Evolutionary conservation across 371 early-diverging fungal genomes (phyloP).

Genomic region (Mucor sp.): DNA sequence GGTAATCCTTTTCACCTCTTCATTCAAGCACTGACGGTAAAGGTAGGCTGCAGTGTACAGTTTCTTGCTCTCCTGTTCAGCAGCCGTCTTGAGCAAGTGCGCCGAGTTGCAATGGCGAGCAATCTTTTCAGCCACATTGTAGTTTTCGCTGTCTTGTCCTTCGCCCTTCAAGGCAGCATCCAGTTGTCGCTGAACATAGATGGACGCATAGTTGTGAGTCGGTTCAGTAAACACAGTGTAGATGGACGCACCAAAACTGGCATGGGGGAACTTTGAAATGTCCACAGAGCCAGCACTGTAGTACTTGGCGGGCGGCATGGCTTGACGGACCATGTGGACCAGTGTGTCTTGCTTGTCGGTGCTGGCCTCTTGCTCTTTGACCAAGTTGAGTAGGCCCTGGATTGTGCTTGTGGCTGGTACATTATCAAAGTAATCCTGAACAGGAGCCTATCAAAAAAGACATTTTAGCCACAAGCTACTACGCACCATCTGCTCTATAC

Average conservation of each 20-base stretch:
- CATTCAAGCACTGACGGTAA: conserved; percentile 29
- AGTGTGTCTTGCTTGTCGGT: conserved; percentile 38
- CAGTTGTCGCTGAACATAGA: conserved; percentile 84
- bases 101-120: conserved; percentile 38
- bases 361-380: conserved; percentile 6
- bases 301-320: conserved; percentile 74
- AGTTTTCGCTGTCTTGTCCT: conserved; percentile 5
- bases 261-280: conserved; percentile 59
- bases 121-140: conserved; percentile 28
- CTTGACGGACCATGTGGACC: conserved; percentile 56
- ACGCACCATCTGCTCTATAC: too few species aligned
- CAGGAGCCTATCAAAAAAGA: conserved; percentile 1
- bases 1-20: background rate
- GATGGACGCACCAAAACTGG: conserved; percentile 64
- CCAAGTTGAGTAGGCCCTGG: conserved; percentile 13
- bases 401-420: conserved; percentile 3
- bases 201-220: conserved; percentile 91
- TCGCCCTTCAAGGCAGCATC: conserved; percentile 28
- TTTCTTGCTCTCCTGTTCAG: conserved; percentile 25
- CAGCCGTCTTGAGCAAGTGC: conserved; percentile 15
- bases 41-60: conserved; percentile 34
- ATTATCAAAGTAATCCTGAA: conserved; percentile 29
- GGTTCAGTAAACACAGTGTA: conserved; percentile 91
- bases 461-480: too few species aligned
- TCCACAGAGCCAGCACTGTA: conserved; percentile 77